Evolutionary conservation across 2,329 filamentous ascomycete species (phyloP).

Genomic region (Colletotrichum lupini): DNA sequence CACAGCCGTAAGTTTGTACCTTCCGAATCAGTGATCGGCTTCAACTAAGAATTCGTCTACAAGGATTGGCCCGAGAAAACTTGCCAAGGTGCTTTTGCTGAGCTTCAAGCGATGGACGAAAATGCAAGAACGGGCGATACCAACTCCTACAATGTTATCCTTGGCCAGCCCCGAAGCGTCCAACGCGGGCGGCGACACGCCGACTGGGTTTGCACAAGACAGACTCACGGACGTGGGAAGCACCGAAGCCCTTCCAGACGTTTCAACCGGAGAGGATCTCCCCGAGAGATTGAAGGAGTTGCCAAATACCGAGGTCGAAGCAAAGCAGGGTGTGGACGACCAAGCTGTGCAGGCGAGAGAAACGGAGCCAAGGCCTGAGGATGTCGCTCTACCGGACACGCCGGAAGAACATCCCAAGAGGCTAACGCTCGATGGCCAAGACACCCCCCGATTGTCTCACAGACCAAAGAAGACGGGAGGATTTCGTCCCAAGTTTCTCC

Average conservation of each 20-base stretch:
- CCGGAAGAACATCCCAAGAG: neutral
- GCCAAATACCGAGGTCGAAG: neutral
- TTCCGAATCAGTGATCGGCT: neutral
- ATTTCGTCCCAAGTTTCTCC: constrained; percentile 40
- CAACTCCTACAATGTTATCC: neutral
- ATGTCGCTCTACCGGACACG: neutral
- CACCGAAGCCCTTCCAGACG: neutral
- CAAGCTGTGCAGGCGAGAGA: neutral
- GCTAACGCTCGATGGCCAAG: neutral
- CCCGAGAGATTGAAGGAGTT: neutral
- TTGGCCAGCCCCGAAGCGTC: neutral
- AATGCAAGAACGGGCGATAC: neutral
- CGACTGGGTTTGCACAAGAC: neutral
- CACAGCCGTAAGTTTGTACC: constrained; percentile 46
- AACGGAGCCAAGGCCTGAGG: neutral
- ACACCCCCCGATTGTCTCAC: neutral
- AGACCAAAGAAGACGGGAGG: neutral
- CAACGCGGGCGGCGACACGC: neutral
- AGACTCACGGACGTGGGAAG: neutral
- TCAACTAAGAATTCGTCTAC: neutral
- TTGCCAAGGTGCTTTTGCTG: constrained; percentile 46
- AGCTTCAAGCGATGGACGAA: constrained; percentile 42
- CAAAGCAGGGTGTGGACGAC: neutral
- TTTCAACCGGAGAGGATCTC: neutral
- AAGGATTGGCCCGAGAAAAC: constrained; percentile 50